These are phyloP conservation scores for Phytophthora pseudosyringae DNA, from an alignment of 352 stramenopile genomes.

Conservation along the genomic window DNA sequence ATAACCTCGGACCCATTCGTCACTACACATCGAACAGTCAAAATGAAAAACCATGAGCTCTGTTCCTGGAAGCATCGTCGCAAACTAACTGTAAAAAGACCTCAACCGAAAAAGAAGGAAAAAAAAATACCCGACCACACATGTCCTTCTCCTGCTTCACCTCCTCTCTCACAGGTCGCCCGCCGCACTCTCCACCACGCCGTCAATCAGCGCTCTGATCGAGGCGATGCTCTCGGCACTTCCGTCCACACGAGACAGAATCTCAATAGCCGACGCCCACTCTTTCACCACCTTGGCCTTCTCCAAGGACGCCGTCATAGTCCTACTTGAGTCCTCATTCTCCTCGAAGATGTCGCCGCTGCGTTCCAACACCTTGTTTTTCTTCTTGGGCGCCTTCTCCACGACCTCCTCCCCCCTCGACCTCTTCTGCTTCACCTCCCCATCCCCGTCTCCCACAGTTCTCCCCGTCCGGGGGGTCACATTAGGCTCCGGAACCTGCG, in stretches of 20 bases:
- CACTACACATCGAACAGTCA: background rate
- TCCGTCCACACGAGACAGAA: slow-evolving; percentile 36
- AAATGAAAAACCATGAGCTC: background rate
- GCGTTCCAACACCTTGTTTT: slow-evolving; percentile 13
- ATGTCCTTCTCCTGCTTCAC: background rate
- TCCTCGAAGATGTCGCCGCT: slow-evolving; percentile 4
- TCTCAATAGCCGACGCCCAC: slow-evolving; percentile 38
- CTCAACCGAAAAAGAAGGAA: background rate
- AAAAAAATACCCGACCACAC: background rate
- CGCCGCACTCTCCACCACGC: slow-evolving; percentile 24
- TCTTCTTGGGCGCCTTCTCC: slow-evolving; percentile 20
- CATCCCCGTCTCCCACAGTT: background rate
- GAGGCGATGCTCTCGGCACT: slow-evolving; percentile 30
- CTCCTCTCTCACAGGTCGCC: slow-evolving; percentile 19
- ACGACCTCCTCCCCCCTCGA: slow-evolving; percentile 1
- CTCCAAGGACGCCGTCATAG: slow-evolving; percentile 14
- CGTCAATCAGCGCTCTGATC: slow-evolving; percentile 31
- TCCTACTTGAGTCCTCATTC: background rate
- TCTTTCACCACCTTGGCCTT: slow-evolving; percentile 40
- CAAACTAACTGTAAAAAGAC: slow-evolving; percentile 1
- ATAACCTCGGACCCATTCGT: too few relatives aligned
- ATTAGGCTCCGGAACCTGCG: background rate
- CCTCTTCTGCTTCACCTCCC: background rate
- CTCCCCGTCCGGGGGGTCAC: background rate
- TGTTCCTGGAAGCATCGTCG: background rate